Base-by-base conservation (phyloP, 768 basidiomycete species). In the Strobilomyces dryophilus region DNA sequence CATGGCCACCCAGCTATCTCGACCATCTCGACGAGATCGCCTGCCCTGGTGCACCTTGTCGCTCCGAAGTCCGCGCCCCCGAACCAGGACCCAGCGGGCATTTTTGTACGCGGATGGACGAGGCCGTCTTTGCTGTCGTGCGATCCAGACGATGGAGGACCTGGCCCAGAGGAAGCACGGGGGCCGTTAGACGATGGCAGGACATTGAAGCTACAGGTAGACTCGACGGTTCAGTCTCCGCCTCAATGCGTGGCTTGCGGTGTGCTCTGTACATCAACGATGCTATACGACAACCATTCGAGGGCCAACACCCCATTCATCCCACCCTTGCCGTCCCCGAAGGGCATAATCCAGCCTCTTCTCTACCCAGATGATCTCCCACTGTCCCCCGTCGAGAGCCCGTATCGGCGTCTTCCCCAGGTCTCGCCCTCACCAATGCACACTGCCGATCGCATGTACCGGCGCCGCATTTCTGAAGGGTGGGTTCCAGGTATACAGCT, bases 311-410 rank as follows among this genome's bases (percentile, higher is more conserved):
- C 53, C 68, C 77, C 53, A 55, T 79, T 57, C 59, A 68, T 57
- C 66, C 74, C 68, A 36, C 76, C 78, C 51, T 61, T 65, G 8
- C 67, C 71, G 41, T 74, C 56, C 55, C 76, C 58, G 48, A 74
- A 59, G 53, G 62, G 51, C 55, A 24, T 43, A 24, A 24, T 24
- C 12, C 24, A 4, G 24, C 24, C 24, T 24, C 24, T 24, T 24
- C 24, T 4, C 24, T n/a, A n/a, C n/a, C n/a, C n/a, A n/a, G n/a
- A n/a, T n/a, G n/a, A n/a, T n/a, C n/a, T n/a, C n/a, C n/a, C n/a
- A n/a, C n/a, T n/a, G n/a, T n/a, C n/a, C n/a, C n/a, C n/a, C n/a
- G n/a, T 64, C 58, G 49, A 47, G 12, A 42, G 65, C 47, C n/a
- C 68, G 70, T 49, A 42, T 57, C 2, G n/a, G n/a, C n/a, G n/a